Evolutionary conservation across 768 basidiomycete genomes (phyloP), one percentile per base, ranked within the genome.

Genomic region (Termitomyces sp.): DNA sequence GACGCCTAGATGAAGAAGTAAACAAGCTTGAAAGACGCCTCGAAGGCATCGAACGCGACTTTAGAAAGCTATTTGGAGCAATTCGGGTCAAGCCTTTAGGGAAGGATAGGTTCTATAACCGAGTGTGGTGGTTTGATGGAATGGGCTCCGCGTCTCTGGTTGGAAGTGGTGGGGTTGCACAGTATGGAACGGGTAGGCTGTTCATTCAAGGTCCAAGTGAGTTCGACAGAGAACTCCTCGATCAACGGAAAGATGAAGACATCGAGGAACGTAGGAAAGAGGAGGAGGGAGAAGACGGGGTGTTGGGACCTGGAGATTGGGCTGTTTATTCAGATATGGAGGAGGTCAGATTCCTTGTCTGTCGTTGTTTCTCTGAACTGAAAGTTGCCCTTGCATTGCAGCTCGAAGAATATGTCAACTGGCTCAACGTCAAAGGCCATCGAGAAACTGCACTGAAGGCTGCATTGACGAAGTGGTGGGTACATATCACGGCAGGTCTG

Each of bases 121-220:
- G 91, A 32, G 77, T 97, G 56, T 99, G 96, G 96, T 99, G 96
- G 96, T 92, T 98, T 66, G 96, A 99, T 70, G 96, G 96, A 10
- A 82, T 94, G 78, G 96, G 96, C 7, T 85, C 87, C 5, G 87
- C 85, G 45, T 85, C 87, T 44, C 71, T 96, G 51, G 75, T 93
- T 55, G 87, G 85, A 40, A 85, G 83, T 59, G 90, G 90, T 15
- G 90, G 89, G 3, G 80, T 84, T 28, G 81, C 87, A 28, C 80
- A 87, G 67, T 96, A 92, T 64, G 93, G 93, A 10, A 86, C 93
- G 19, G 97, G 94, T 5, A 76, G 96, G 51, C 65, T 99, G 46
- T 97, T 98, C 67, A 70, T 99, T 28, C 97, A 99, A 70, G 97
- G 96, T 0, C 91, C 92, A 24, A 90, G 87, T 60, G 83, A 87